A percentile compares a stretch with the other conserved stretches of the same genome.
Conservation (phyloP, 805 yeast species). For the Kazachstania psychrophila region DNA sequence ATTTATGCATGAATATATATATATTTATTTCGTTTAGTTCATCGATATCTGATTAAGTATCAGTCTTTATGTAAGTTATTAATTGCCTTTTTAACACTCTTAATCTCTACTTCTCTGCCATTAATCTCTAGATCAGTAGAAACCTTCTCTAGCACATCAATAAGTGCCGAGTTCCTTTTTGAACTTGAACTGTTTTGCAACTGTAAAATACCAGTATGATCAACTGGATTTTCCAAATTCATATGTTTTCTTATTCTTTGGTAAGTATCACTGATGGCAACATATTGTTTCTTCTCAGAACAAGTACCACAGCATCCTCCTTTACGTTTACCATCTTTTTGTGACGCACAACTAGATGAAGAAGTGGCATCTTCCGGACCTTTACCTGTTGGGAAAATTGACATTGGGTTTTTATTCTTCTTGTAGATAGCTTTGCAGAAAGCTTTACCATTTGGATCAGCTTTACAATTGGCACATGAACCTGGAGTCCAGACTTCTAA, state of each 20-base stretch:
- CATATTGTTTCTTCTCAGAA: constrained; percentile 32
- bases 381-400: background rate
- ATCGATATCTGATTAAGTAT: too few species aligned
- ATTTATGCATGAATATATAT: too few species aligned
- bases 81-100: constrained; percentile 1
- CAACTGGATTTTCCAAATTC: constrained; percentile 1
- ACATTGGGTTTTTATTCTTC: background rate
- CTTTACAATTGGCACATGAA: constrained; percentile 1
- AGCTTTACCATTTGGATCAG: constrained; percentile 3
- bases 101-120: constrained; percentile 3
- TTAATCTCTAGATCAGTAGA: constrained; percentile 2
- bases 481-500: constrained; percentile 2
- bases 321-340: background rate
- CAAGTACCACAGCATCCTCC: background rate
- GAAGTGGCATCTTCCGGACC: background rate
- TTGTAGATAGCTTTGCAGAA: constrained; percentile 4
- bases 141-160: constrained; percentile 3
- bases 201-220: background rate
- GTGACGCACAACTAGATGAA: background rate
- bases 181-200: background rate
- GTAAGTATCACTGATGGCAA: constrained; percentile 87
- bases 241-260: constrained; percentile 77
- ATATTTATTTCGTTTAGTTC: too few species aligned
- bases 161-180: constrained; percentile 1
- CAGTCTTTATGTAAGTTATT: background rate